phyloP scores from a whole-genome alignment of 257 asterid genomes.

The Fraxinus quadrangulata region DNA sequence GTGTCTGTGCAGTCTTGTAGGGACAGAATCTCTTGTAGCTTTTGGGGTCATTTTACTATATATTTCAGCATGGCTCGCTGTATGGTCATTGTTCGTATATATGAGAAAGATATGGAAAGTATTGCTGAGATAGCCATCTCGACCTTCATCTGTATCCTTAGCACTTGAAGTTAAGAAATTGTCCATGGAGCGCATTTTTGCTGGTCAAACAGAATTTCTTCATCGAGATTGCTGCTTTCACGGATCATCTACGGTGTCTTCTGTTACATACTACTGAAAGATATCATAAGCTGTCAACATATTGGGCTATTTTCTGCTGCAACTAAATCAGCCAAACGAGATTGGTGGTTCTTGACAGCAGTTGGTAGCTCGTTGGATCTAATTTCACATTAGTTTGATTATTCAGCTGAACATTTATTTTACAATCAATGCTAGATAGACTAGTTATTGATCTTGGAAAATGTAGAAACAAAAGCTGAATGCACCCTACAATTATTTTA shows the following conservation, averaged over 20 bases:
- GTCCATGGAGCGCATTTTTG: neutral
- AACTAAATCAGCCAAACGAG: neutral
- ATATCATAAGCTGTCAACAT: neutral
- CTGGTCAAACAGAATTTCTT: neutral
- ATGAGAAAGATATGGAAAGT: constrained; percentile 72
- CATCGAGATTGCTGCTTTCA: neutral
- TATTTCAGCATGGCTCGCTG: constrained; percentile 80
- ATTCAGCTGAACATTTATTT: neutral
- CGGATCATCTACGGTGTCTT: neutral
- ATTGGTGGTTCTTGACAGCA: constrained; percentile 4
- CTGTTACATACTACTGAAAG: neutral
- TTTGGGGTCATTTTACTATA: constrained; percentile 71
- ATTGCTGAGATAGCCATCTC: constrained; percentile 48
- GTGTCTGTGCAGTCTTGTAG: constrained; percentile 54
- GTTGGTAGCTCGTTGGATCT: neutral
- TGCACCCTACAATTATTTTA: too few species aligned
- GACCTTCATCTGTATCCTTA: constrained; percentile 15
- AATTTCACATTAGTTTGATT: neutral
- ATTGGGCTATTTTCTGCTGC: neutral
- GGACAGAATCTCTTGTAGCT: constrained; percentile 46
- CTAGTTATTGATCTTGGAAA: constrained; percentile 24
- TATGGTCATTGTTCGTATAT: constrained; percentile 75
- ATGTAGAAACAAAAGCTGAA: constrained; percentile 14
- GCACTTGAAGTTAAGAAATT: constrained; percentile 10
- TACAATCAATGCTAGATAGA: neutral